Base-by-base conservation (phyloP, 345 rosid genomes). In the Euphorbia pulcherrima region DNA sequence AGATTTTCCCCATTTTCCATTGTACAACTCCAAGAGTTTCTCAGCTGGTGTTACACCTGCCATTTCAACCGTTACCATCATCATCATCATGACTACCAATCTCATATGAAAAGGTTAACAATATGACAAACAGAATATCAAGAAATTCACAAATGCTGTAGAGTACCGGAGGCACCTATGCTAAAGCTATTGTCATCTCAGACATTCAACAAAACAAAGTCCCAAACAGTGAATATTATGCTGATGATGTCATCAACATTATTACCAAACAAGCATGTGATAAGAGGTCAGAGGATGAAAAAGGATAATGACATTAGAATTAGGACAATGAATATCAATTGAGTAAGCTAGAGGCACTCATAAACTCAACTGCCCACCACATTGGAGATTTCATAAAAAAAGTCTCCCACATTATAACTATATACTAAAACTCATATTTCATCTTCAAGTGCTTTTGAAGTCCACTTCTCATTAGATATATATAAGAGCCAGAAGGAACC, bases 31-130 rank as follows among this genome's bases (percentile, higher is more conserved):
- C 85, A 92, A 78, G 27, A 89, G 97, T 66, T 86, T 79, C 82
- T 92, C 97, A 1, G 93, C 97, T 0, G 97, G 96, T 35, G 97
- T 92, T 29, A 87, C 85, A 56, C 97, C 96, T 92, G 80, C 47
- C 63, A 75, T 59, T 60, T 57, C n/a, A 35, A 48, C 16, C 41
- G 37, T 57, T 55, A 2, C 50, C 37, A 47, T 56, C 53, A 50
- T 59, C 27, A 44, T 20, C 56, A 44, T 28, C 18, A 27, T 30
- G 30, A 39, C n/a, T 52, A 8, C 61, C n/a, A 9, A 64, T 46
- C 16, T 46, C 14, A 6, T 1, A 33, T 5, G 10, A 29, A 55
- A 37, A 53, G 12, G 0, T 9, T 17, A 21, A 37, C 44, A 39
- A 6, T 37, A 48, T 47, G 37, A 24, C 21, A 17, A 21, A 5